These are phyloP conservation scores for Scleroderma bovista DNA, from an alignment of 768 basidiomycete species.

Conservation along the genomic window DNA sequence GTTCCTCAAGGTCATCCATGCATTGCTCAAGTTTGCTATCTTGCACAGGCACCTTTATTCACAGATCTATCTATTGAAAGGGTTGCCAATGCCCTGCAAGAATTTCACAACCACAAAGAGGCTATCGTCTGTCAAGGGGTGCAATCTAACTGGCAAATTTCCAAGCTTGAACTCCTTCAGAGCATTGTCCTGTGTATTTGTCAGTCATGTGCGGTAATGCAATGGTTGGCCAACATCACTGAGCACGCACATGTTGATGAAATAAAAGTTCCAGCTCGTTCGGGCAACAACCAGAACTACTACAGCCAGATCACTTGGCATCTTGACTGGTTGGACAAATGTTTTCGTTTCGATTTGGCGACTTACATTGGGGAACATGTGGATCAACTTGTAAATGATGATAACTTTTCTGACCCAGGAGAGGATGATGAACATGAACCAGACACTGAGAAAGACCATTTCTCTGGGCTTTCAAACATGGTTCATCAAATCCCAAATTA, in stretches of 20 bases:
- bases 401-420: background rate
- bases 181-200: too few species aligned
- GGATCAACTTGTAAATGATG: background rate
- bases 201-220: too few species aligned
- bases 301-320: too few species aligned
- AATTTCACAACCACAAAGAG: slow-evolving; percentile 23
- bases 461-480: background rate
- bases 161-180: too few species aligned
- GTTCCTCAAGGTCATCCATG: slow-evolving; percentile 28
- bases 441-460: background rate
- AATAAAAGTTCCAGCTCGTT: too few species aligned
- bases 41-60: slow-evolving; percentile 27
- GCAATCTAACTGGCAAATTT: too few species aligned
- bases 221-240: too few species aligned
- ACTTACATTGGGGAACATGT: slow-evolving; percentile 4
- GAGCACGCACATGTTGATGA: too few species aligned
- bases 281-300: too few species aligned
- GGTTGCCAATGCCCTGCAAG: slow-evolving; percentile 16
- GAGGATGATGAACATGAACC: background rate
- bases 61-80: background rate
- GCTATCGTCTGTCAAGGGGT: too few species aligned
- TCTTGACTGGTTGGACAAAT: too few species aligned
- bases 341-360: too few species aligned
- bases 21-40: slow-evolving; percentile 32
- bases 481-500: background rate